Evolutionary conservation across 177 flowering plant genomes (phyloP).

Genomic region (Tripterygium wilfordii): DNA sequence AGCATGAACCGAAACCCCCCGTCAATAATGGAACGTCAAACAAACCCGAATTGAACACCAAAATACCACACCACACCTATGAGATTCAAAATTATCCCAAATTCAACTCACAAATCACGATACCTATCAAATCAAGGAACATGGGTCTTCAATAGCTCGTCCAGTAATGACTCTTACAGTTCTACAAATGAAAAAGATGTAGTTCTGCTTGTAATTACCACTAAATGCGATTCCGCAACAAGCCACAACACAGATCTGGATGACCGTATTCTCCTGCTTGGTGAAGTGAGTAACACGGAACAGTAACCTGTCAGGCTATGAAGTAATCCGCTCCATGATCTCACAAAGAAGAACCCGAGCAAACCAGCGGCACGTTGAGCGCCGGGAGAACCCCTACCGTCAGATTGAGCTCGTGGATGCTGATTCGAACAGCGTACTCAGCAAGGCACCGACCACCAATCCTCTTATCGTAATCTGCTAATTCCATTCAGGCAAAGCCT

Average conservation of each 20-base stretch:
- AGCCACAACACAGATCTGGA: conserved; percentile 85
- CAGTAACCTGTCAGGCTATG: conserved; percentile 39
- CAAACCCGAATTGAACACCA: background rate
- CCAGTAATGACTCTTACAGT: too few species aligned
- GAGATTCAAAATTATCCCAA: background rate
- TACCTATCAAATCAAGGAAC: too few species aligned
- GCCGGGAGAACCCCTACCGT: conserved; percentile 92
- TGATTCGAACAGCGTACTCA: conserved; percentile 72
- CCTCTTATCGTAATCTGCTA: conserved; percentile 84
- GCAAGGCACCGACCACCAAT: conserved; percentile 50
- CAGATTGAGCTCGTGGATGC: conserved; percentile 84
- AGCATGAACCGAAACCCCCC: conserved; percentile 96
- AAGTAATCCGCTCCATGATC: conserved; percentile 66
- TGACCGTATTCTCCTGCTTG: too few species aligned
- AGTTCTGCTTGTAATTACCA: too few species aligned
- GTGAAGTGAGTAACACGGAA: conserved; percentile 47
- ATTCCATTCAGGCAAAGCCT: conserved; percentile 62
- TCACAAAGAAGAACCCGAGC: conserved; percentile 81
- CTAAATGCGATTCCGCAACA: conserved; percentile 79
- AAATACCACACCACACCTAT: background rate
- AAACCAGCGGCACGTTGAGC: conserved; percentile 82
- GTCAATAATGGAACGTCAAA: conserved; percentile 6
- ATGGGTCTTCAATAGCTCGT: too few species aligned
- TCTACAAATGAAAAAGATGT: too few species aligned
- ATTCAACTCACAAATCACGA: background rate